Percentiles rank a stretch among this genome's conserved stretches.
These are phyloP conservation scores for Picochlorum sp. DNA, from an alignment of 139 green algal species.

Conservation along the genomic window DNA sequence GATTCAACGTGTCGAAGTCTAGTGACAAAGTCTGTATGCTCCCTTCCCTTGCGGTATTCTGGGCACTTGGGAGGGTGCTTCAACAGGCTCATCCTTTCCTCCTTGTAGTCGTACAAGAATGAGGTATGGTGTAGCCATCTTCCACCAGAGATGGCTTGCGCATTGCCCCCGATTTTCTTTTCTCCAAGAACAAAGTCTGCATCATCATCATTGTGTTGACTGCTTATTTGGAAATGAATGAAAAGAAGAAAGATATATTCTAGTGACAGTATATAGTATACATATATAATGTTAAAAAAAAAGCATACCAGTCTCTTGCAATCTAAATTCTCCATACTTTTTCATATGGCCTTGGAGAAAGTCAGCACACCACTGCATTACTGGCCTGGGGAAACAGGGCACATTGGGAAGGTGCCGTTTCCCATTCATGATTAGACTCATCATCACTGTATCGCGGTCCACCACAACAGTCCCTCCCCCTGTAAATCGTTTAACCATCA, in stretches of 20 bases:
- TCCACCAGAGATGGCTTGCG: conserved; percentile 84
- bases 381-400: conserved; percentile 58
- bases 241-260: neutral
- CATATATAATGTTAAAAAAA: neutral
- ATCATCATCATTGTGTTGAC: neutral
- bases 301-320: conserved; percentile 65
- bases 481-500: conserved; percentile 79
- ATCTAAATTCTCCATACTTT: conserved; percentile 36
- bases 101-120: conserved; percentile 86
- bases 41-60: conserved; percentile 57
- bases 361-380: conserved; percentile 85
- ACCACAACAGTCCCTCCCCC: conserved; percentile 95
- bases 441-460: conserved; percentile 68
- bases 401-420: conserved; percentile 34
- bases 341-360: conserved; percentile 68
- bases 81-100: conserved; percentile 62
- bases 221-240: neutral
- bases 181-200: conserved; percentile 81
- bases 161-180: conserved; percentile 94
- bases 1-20: conserved; percentile 33
- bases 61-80: conserved; percentile 55
- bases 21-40: conserved; percentile 53
- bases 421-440: conserved; percentile 30
- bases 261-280: neutral
- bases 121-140: conserved; percentile 96